Percentiles rank a stretch among this genome's conserved stretches.
Conservation (phyloP, 2,329 filamentous ascomycete species). For the Talaromyces funiculosus region DNA sequence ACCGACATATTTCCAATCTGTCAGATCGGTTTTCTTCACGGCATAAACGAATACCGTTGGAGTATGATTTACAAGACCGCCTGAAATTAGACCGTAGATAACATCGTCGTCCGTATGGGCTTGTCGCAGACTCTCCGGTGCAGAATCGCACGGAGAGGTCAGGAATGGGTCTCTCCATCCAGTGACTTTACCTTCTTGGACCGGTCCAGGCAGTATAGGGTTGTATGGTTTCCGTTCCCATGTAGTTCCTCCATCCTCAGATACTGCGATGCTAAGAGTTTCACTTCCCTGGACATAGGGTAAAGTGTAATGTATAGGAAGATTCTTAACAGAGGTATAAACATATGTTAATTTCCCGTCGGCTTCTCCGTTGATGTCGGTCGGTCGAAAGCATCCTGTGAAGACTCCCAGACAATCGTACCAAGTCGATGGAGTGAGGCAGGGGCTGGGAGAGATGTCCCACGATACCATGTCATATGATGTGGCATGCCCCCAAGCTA, state of each 20-base stretch:
- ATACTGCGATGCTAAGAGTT: constrained; percentile 35
- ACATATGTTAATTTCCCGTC: constrained; percentile 29
- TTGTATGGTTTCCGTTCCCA: constrained; percentile 34
- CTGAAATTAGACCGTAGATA: constrained; percentile 1
- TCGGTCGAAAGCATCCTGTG: constrained; percentile 36
- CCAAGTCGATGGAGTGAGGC: constrained; percentile 27
- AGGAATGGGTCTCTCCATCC: constrained; percentile 40
- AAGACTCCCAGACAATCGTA: constrained; percentile 41
- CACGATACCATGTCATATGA: no score
- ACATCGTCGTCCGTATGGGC: background rate
- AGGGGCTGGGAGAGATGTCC: constrained; percentile 25
- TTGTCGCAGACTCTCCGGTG: constrained; percentile 5
- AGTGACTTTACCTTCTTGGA: constrained; percentile 29
- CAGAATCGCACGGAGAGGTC: constrained; percentile 17
- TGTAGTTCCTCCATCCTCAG: constrained; percentile 32
- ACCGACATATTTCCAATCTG: constrained; percentile 44
- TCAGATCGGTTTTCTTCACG: constrained; percentile 36
- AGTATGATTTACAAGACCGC: constrained; percentile 27
- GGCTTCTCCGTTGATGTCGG: constrained; percentile 21
- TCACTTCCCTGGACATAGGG: constrained; percentile 34
- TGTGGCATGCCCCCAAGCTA: constrained; percentile 42
- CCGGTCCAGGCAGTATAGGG: constrained; percentile 34
- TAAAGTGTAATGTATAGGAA: constrained; percentile 39
- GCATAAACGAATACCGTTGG: constrained; percentile 47
- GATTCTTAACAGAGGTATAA: constrained; percentile 37